A percentile compares a stretch with the other conserved stretches of the same genome.
These are phyloP conservation scores for Fusarium hostae DNA, from an alignment of 2,329 filamentous ascomycete species.

Conservation along the genomic window DNA sequence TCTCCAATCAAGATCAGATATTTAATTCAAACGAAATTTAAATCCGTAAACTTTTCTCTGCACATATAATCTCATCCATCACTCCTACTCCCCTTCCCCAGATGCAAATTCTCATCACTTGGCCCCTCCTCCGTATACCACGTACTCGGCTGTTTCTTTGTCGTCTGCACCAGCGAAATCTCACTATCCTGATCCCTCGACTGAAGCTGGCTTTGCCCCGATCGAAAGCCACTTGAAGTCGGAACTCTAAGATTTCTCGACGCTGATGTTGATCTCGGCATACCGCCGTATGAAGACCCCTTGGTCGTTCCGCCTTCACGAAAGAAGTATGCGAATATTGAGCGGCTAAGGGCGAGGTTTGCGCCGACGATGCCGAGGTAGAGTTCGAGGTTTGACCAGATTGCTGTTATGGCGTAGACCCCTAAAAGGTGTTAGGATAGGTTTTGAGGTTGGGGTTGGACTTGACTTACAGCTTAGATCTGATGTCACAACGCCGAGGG, in stretches of 20 bases:
- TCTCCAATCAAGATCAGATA: too few species aligned
- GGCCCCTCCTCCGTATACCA: slow-evolving; percentile 7
- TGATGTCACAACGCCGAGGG: slow-evolving; percentile 33
- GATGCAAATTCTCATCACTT: neutral
- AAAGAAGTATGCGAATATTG: slow-evolving; percentile 35
- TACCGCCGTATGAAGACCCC: slow-evolving; percentile 7
- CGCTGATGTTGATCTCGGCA: slow-evolving; percentile 11
- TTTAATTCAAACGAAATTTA: too few species aligned
- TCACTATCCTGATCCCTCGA: slow-evolving; percentile 32
- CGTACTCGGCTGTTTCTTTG: slow-evolving; percentile 12
- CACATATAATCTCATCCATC: neutral
- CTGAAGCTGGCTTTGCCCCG: slow-evolving; percentile 3
- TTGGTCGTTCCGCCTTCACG: neutral
- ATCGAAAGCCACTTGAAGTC: slow-evolving; percentile 4
- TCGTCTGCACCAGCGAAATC: slow-evolving; percentile 29
- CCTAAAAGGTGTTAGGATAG: slow-evolving; percentile 20
- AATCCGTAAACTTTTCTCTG: neutral
- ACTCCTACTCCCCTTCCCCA: neutral
- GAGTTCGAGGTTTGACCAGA: slow-evolving; percentile 54
- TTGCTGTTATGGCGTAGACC: slow-evolving; percentile 49
- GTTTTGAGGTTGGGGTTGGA: accelerated
- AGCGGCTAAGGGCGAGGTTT: slow-evolving; percentile 42
- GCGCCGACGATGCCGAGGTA: slow-evolving; percentile 53
- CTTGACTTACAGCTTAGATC: slow-evolving; percentile 35
- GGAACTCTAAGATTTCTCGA: slow-evolving; percentile 24